Base-by-base conservation (phyloP, 768 basidiomycete genomes). In the Suillus lakei region DNA sequence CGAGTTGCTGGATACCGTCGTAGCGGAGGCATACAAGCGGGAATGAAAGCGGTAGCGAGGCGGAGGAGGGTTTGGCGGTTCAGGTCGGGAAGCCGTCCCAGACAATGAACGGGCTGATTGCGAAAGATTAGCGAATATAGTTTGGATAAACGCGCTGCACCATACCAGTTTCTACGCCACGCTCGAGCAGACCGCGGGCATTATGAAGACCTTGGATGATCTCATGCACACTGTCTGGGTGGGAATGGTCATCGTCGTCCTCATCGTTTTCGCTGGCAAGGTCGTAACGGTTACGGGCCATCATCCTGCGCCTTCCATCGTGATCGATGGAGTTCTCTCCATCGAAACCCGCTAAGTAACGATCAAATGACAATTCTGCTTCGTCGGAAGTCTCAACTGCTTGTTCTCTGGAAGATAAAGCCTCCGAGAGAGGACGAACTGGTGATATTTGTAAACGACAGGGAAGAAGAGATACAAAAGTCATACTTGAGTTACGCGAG, bases 1-100 rank as follows among this genome's bases (percentile, higher is more conserved):
- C 0, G 80, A 81, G 41, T 78, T 84, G 21, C 76, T 67, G 38
- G 78, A 74, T 18, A 78, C 39, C 64, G 78, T 72, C 3, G 78
- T 71, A 34, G 66, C 34, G 18, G 72, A 59, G 15, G 67, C 10
- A 39, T 73, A 73, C 34, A 66, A 46, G 43, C 72, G 71, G 15
- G 67, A 18, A 44, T 70, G 68, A 48, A 64, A 38, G 56, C 70
- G 58, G 12, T 41, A 43, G 12, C 58, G 58, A 59, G 26, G 12
- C 18, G 26, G 28, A 7, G 56, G 56, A 10, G 26, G 58, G 41
- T 28, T 41, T 2, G 39, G 58, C 6, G 26, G 58, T 6, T 59
- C 58, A 41, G 39, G 39, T 41, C 38, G 39, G 12, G 58, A 28
- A 41, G 58, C 26, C 39, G 58, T 18, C 39, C 58, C 58, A 7